These are phyloP conservation scores for Copromyces sp. DNA, from an alignment of 495 filamentous ascomycete species.

Conservation along the genomic window DNA sequence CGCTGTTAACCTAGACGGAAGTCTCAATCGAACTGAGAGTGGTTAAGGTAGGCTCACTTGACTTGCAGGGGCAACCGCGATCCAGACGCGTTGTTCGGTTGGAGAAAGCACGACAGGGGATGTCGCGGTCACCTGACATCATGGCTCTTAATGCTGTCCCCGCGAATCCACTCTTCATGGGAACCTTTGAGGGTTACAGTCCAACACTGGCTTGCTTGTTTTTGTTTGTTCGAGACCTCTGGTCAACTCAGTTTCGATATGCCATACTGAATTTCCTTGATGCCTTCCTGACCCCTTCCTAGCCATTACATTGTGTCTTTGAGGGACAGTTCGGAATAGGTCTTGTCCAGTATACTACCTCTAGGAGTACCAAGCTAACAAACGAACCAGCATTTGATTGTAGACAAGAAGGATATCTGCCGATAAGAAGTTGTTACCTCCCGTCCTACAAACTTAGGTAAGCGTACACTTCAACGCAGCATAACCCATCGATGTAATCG, in stretches of 20 bases:
- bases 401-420: too few species aligned
- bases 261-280: too few species aligned
- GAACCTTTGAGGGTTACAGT: neutral
- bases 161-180: neutral
- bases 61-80: neutral
- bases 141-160: neutral
- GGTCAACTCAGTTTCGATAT: too few species aligned
- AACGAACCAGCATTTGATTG: too few species aligned
- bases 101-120: conserved; percentile 1
- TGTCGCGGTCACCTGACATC: conserved; percentile 6
- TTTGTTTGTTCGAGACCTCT: too few species aligned
- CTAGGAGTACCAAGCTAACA: too few species aligned
- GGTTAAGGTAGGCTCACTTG: neutral
- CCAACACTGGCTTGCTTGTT: too few species aligned
- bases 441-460: neutral
- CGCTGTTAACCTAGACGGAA: neutral
- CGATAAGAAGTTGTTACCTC: neutral
- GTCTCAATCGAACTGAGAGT: neutral
- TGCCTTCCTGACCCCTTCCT: too few species aligned
- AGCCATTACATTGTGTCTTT: too few species aligned
- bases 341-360: too few species aligned
- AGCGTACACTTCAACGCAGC: neutral
- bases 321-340: too few species aligned
- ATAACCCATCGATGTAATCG: neutral
- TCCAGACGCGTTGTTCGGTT: neutral